phyloP scores from a whole-genome alignment of 345 rosid species.

The Populus pruinosa region DNA sequence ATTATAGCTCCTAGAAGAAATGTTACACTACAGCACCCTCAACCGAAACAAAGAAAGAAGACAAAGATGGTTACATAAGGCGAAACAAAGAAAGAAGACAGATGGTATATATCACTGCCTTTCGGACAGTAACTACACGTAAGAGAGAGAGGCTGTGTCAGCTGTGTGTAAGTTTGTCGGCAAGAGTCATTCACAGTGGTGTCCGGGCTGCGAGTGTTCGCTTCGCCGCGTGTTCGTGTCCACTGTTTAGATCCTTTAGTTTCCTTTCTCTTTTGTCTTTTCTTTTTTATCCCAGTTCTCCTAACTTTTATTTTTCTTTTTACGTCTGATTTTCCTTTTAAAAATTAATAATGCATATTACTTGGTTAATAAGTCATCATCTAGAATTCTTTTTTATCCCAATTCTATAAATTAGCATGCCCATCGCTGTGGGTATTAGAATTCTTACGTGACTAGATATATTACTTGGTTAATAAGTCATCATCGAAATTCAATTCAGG shows the following conservation, averaged over 20 bases:
- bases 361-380: no score
- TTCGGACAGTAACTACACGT: not conserved
- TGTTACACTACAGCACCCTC: not conserved
- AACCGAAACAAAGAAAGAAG: not conserved
- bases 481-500: no score
- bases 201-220: constrained; percentile 26
- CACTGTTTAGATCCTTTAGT: not conserved
- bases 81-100: not conserved
- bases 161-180: not conserved
- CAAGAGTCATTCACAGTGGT: constrained; percentile 7
- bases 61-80: not conserved
- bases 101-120: not conserved
- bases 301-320: no score
- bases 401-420: no score
- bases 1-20: not conserved
- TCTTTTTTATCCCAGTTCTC: not conserved
- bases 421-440: no score
- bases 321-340: no score
- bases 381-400: no score
- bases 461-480: no score
- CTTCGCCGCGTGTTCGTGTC: constrained; percentile 42
- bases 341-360: no score
- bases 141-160: not conserved
- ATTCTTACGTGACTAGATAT: no score
- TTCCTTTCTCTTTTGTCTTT: not conserved